phyloP scores from a whole-genome alignment of 2,329 filamentous ascomycete genomes.

The Colletotrichum shisoi region DNA sequence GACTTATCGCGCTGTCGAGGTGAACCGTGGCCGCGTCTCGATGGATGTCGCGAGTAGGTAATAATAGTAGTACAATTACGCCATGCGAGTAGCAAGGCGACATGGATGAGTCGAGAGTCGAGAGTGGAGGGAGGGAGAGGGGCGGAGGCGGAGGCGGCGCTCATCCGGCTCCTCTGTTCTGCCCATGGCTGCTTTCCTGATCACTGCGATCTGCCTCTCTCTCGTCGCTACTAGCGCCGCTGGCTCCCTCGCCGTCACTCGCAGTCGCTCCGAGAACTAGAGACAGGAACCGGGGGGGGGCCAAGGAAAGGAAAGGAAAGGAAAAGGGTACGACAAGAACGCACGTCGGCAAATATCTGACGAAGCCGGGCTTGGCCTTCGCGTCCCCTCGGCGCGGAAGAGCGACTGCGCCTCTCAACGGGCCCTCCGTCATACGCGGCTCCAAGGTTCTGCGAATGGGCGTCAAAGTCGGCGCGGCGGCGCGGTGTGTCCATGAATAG shows the following conservation, averaged over 20 bases:
- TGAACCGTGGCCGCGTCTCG: background rate
- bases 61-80: background rate
- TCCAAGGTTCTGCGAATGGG: conserved; percentile 16
- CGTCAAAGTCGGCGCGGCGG: background rate
- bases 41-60: background rate
- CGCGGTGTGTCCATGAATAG: conserved; percentile 17
- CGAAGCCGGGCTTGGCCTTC: no score
- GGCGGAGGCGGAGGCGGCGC: no score
- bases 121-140: no score
- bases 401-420: conserved; percentile 6
- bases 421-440: conserved; percentile 4
- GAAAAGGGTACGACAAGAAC: no score
- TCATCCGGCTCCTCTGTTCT: no score
- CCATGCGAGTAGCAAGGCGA: background rate
- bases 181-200: no score
- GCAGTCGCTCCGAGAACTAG: background rate
- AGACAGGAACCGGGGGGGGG: background rate
- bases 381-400: no score
- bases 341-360: no score
- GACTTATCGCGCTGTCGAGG: background rate
- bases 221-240: no score
- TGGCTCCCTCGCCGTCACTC: background rate
- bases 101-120: no score
- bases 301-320: no score
- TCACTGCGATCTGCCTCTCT: background rate